Base-by-base conservation (phyloP, 805 yeast genomes). In the Pichia paraexigua region DNA sequence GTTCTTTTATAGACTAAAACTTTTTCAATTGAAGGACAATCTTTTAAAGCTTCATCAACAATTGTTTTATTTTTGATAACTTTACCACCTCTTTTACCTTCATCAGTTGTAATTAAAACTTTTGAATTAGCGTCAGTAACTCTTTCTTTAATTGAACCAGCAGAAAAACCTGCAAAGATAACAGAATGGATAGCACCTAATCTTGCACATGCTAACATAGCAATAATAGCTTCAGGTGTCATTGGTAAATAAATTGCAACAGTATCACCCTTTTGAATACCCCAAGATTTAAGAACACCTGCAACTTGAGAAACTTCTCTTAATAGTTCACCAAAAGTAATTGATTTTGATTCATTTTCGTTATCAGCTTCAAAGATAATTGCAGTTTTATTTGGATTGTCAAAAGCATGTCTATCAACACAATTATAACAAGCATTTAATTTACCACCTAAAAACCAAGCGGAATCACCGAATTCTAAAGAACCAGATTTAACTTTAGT, bases 111-210 rank as follows among this genome's bases (percentile, higher is more conserved):
- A 69, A 94, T 88, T 58, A 92, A 85, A 54, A 87, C 85, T 68
- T 80, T 82, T 55, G 89, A 86, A 63, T 82, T 78, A 30, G 96
- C 97, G 68, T 92, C 96, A 53, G 77, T 77, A 59, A 94, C 84
- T 69, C 99, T 83, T 71, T 94, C 99, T 64, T 78, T 80, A 65
- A 92, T 80, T 24, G 97, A 92, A 46, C 95, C 94, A 37, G 97
- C 84, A 35, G 95, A 84, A 73, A 92, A 92, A 22, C 99, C 99
- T 40, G 98, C 99, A 73, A 92, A 92, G 50, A 92, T 85, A 49
- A 94, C 97, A 18, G 97, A 87, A 71, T 92, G 99, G 49, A 92
- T 75, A 35, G 99, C 99, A 67, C 99, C 99, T 52, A 92, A 73
- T 73, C 99, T 83, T 37, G 83, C 87, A 64, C 90, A 83, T 45